These are phyloP conservation scores for Hymenoscyphus linearis DNA, from an alignment of 2,329 filamentous ascomycete species.

Conservation along the genomic window DNA sequence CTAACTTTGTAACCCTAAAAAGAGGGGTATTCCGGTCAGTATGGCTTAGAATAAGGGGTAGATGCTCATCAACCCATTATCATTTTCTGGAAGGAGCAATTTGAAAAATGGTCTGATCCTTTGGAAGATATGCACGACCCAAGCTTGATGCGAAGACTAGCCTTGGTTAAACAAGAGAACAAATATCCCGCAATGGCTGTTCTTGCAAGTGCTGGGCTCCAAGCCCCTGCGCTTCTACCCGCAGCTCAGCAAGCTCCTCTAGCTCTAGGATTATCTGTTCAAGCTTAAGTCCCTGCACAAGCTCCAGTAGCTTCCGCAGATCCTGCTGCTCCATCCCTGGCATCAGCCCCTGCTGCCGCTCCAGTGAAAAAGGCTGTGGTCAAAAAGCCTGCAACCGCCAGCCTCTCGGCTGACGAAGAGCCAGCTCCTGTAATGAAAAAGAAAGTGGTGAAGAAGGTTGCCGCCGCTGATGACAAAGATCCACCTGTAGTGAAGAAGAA, in stretches of 20 bases:
- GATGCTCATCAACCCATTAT: slow-evolving; percentile 8
- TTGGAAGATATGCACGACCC: slow-evolving; percentile 10
- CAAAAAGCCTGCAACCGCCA: background rate
- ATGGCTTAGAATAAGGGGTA: slow-evolving; percentile 5
- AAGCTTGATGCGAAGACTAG: background rate
- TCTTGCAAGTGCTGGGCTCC: background rate
- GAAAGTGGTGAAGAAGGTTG: slow-evolving; percentile 1
- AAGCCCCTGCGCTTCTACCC: background rate
- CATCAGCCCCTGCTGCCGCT: slow-evolving; percentile 1
- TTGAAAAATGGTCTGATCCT: slow-evolving; percentile 7
- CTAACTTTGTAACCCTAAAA: too few relatives aligned
- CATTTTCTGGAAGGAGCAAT: slow-evolving; percentile 11
- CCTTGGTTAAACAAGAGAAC: slow-evolving; percentile 2
- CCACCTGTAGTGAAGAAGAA: slow-evolving; percentile 1
- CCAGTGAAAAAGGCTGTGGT: background rate
- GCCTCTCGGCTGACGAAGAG: background rate
- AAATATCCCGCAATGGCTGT: slow-evolving; percentile 5
- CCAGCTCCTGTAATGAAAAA: background rate
- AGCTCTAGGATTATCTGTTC: background rate
- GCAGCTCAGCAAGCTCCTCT: background rate
- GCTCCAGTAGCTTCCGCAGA: background rate
- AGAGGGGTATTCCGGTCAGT: too few relatives aligned
- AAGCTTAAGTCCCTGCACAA: background rate
- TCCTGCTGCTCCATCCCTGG: background rate
- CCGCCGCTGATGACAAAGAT: background rate